These are phyloP conservation scores for Juncus effusus DNA, from an alignment of 176 grass and related monocot genomes.

Conservation along the genomic window DNA sequence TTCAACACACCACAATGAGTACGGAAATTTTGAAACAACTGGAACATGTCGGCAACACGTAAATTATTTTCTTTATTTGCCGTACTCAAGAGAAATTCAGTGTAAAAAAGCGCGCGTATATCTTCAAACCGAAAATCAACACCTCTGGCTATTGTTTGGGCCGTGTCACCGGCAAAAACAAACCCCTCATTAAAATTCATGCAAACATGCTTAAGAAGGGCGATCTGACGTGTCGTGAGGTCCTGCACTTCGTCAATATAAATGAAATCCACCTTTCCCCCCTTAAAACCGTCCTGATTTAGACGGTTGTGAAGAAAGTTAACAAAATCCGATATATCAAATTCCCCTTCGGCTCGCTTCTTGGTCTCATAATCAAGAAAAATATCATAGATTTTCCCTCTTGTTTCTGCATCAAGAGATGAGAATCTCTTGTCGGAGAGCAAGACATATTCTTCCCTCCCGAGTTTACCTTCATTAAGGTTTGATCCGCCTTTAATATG, in stretches of 20 bases:
- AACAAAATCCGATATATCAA: constrained; percentile 79
- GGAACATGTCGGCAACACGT: constrained; percentile 45
- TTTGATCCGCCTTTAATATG: constrained; percentile 55
- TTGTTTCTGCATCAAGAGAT: constrained; percentile 34
- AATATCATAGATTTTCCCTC: constrained; percentile 61
- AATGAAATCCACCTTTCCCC: constrained; percentile 50
- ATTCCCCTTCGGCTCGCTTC: constrained; percentile 52
- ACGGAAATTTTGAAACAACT: constrained; percentile 75
- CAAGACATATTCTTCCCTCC: constrained; percentile 51
- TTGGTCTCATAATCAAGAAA: constrained; percentile 64
- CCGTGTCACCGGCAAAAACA: constrained; percentile 80
- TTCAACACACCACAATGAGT: constrained; percentile 67
- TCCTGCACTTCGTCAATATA: constrained; percentile 95
- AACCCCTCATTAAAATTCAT: constrained; percentile 71
- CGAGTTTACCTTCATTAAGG: constrained; percentile 21
- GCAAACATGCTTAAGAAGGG: constrained; percentile 68
- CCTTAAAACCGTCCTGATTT: constrained; percentile 38
- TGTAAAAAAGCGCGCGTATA: constrained; percentile 65
- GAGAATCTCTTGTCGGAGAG: constrained; percentile 61
- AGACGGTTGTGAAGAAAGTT: constrained; percentile 42
- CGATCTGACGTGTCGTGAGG: constrained; percentile 59
- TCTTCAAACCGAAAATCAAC: constrained; percentile 85
- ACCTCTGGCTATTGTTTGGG: constrained; percentile 79
- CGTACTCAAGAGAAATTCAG: constrained; percentile 42
- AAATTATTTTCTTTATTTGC: constrained; percentile 35